Base-by-base conservation (phyloP, 352 stramenopile genomes). In the Globisporangium spiculum region DNA sequence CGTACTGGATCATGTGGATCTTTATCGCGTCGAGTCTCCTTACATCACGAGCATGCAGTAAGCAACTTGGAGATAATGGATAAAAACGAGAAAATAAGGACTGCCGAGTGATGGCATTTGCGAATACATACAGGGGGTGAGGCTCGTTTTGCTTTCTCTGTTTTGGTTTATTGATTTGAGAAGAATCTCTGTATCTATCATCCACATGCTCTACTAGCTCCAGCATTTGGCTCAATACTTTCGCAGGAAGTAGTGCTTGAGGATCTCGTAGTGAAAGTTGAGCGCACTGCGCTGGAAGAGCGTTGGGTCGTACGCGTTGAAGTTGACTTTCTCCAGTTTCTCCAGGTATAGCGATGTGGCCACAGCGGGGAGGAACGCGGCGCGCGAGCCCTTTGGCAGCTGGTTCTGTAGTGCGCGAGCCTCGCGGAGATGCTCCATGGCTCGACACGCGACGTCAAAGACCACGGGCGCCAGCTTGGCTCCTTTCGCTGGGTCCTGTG, bases 381-480 rank as follows among this genome's bases (percentile, higher is more conserved):
- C 75, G 10, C 87, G 75, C 2, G 88, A 84, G 20, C 61, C 38
- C 8, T 64, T 73, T 0, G 89, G 84, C 22, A 97, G 61, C 20
- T 91, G 69, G 14, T 69, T 75, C 26, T 75, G 73, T 16, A 96
- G 63, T 36, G 75, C 80, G 12, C 86, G 85, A 16, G 90, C 89
- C 61, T 86, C 71, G 20, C 89, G 81, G 0, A 97, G 75, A 63
- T 97, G 91, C 30, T 91, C 84, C 69, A 96, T 81, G 0, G 90
- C 90, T 1, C 79, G 77, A 48, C 89, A 95, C 8, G 91, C 90
- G 10, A 98, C 84, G 22, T 97, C 92, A 69, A 96, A 97, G 16
- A 97, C 81, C 20, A 91, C 90, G 0, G 92, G 90, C 5, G 88
- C 78, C 12, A 93, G 76, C 65, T 94, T 90, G 3, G 78, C 77